Percentiles rank a stretch among this genome's conserved stretches.
phyloP scores from a whole-genome alignment of 2,329 filamentous ascomycete genomes.

The Arachnopeziza araneosa region DNA sequence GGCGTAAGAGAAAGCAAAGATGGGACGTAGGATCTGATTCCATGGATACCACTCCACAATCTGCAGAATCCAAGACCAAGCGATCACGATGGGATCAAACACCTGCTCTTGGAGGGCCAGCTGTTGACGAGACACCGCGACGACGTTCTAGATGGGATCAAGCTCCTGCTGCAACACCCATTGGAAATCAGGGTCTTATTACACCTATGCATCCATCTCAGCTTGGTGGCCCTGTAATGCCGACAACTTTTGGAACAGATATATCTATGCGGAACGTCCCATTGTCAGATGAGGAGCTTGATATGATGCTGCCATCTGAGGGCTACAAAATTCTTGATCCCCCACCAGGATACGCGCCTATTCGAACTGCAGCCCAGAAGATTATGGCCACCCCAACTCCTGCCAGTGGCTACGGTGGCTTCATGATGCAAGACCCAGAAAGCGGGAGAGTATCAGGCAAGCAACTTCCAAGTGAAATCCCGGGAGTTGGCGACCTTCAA shows the following conservation, averaged over 20 bases:
- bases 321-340: slow-evolving; percentile 90
- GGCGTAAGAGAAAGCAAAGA: slow-evolving; percentile 84
- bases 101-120: slow-evolving; percentile 50
- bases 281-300: slow-evolving; percentile 88
- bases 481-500: slow-evolving; percentile 89
- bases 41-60: slow-evolving; percentile 43
- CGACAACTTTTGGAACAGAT: slow-evolving; percentile 73
- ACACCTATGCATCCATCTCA: slow-evolving; percentile 73
- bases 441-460: slow-evolving; percentile 78
- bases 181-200: slow-evolving; percentile 67
- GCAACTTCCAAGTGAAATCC: slow-evolving; percentile 90
- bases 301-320: slow-evolving; percentile 82
- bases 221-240: slow-evolving; percentile 42
- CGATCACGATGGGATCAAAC: slow-evolving; percentile 86
- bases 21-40: slow-evolving; percentile 76
- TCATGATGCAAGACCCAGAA: slow-evolving; percentile 96
- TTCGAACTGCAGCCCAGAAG: slow-evolving; percentile 70
- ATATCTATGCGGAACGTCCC: slow-evolving; percentile 73
- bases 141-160: slow-evolving; percentile 89
- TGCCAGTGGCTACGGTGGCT: slow-evolving; percentile 57
- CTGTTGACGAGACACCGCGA: slow-evolving; percentile 56
- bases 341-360: slow-evolving; percentile 85
- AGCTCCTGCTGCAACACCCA: slow-evolving; percentile 73
- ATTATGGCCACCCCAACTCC: slow-evolving; percentile 67
- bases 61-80: slow-evolving; percentile 51